Evolutionary conservation across 2,329 filamentous ascomycete genomes (phyloP).

Genomic region (Aureobasidium lini): DNA sequence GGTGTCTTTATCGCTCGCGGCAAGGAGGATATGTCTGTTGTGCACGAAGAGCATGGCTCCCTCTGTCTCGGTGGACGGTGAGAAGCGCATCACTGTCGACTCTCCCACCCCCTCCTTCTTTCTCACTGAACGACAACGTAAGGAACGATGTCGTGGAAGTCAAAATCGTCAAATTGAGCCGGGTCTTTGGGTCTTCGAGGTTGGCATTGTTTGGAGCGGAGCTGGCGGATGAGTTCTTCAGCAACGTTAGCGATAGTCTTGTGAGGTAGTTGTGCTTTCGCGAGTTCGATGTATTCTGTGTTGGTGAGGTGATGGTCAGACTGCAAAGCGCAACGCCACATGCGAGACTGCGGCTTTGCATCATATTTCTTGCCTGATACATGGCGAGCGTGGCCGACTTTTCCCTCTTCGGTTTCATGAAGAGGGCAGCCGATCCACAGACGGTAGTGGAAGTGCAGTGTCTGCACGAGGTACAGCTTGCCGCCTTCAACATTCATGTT

Average conservation of each 20-base stretch:
- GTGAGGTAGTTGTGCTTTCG: neutral
- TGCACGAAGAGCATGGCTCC: slow-evolving; percentile 92
- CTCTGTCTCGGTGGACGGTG: slow-evolving; percentile 94
- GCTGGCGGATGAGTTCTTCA: neutral
- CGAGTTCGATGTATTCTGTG: neutral
- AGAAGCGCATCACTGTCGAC: slow-evolving; percentile 53
- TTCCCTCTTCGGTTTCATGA: neutral
- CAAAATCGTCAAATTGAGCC: neutral
- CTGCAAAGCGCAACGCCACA: neutral
- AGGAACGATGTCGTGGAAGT: neutral
- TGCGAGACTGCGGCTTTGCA: neutral
- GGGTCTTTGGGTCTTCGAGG: neutral
- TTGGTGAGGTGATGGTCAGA: neutral
- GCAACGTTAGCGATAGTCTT: neutral
- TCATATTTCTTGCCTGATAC: neutral
- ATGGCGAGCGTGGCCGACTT: neutral
- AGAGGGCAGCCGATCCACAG: neutral
- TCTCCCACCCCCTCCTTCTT: too few relatives aligned
- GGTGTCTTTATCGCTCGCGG: slow-evolving; percentile 94
- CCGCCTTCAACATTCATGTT: neutral
- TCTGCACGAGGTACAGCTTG: neutral
- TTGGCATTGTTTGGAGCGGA: neutral
- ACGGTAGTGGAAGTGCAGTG: neutral
- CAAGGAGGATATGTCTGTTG: slow-evolving; percentile 75
- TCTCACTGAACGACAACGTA: neutral